These are phyloP conservation scores for Trichophyton rubrum DNA, from an alignment of 2,329 filamentous ascomycete species.

Conservation along the genomic window DNA sequence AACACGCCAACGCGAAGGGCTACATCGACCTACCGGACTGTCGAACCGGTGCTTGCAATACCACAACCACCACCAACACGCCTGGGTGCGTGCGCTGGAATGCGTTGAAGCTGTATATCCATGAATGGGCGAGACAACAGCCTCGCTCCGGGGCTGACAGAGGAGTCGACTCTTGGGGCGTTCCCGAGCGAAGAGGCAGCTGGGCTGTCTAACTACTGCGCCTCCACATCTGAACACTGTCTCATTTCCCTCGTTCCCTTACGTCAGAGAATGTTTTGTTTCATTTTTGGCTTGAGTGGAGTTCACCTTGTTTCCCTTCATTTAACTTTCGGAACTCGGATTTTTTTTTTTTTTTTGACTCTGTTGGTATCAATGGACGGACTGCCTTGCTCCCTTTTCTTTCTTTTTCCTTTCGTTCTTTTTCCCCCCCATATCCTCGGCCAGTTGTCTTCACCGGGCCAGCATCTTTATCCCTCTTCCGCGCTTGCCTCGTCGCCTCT, in stretches of 20 bases:
- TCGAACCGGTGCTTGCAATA: slow-evolving; percentile 7
- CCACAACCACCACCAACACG: slow-evolving; percentile 25
- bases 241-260: not conserved
- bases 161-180: slow-evolving; percentile 53
- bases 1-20: slow-evolving; percentile 52
- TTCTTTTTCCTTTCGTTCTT: not conserved
- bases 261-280: not conserved
- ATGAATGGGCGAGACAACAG: slow-evolving; percentile 81
- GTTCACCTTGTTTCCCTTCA: not conserved
- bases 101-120: slow-evolving; percentile 70
- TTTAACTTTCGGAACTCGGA: slow-evolving; percentile 3
- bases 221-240: no score
- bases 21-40: slow-evolving; percentile 48
- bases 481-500: not conserved
- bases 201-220: slow-evolving; percentile 52
- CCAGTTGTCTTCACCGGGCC: not conserved
- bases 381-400: not conserved
- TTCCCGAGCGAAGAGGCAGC: slow-evolving; percentile 45
- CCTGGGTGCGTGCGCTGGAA: slow-evolving; percentile 63
- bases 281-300: not conserved
- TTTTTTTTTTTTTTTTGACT: not conserved
- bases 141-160: slow-evolving; percentile 47
- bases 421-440: not conserved
- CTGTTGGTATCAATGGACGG: not conserved
- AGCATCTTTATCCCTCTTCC: not conserved